Evolutionary conservation across 495 filamentous ascomycete genomes (phyloP).

Genomic region (Annulohypoxylon nitens): DNA sequence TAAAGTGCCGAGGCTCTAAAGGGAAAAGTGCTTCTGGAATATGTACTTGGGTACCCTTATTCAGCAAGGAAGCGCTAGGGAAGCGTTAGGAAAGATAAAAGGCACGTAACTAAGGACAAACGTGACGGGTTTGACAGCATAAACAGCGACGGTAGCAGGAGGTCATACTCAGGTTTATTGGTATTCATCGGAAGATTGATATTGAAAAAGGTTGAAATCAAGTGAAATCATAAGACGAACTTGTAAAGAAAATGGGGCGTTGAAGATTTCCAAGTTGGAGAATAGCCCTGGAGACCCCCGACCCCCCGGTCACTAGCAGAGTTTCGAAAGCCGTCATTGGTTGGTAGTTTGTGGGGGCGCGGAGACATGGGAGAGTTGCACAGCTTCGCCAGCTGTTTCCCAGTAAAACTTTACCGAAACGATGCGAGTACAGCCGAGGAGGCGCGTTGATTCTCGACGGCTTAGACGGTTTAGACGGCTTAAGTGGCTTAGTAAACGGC

Average conservation of each 20-base stretch:
- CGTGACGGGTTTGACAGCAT: constrained; percentile 11
- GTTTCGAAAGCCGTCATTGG: constrained; percentile 46
- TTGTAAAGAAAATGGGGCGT: constrained; percentile 15
- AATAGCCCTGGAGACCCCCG: constrained; percentile 3
- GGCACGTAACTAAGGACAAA: constrained; percentile 14
- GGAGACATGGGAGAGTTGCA: constrained; percentile 46
- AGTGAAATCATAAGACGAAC: constrained; percentile 22
- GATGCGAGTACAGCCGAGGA: constrained; percentile 47
- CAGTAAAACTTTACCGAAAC: constrained; percentile 44
- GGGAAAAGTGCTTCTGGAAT: constrained; percentile 15
- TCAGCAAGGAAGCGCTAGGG: constrained; percentile 11
- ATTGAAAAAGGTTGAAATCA: constrained; percentile 35
- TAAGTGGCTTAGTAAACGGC: neutral
- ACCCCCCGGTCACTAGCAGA: constrained; percentile 23
- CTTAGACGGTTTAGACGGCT: neutral
- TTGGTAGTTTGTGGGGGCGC: constrained; percentile 45
- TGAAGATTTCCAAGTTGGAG: constrained; percentile 34
- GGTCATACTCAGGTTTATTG: constrained; percentile 20
- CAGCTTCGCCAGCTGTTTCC: constrained; percentile 40
- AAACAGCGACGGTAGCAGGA: constrained; percentile 9
- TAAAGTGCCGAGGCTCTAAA: constrained; percentile 45
- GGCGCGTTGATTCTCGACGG: constrained; percentile 9
- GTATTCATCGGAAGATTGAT: constrained; percentile 5
- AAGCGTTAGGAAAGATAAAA: neutral
- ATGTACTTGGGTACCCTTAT: constrained; percentile 25